These are phyloP conservation scores for Aspergillus ustus DNA, from an alignment of 2,329 filamentous ascomycete genomes.

Conservation along the genomic window DNA sequence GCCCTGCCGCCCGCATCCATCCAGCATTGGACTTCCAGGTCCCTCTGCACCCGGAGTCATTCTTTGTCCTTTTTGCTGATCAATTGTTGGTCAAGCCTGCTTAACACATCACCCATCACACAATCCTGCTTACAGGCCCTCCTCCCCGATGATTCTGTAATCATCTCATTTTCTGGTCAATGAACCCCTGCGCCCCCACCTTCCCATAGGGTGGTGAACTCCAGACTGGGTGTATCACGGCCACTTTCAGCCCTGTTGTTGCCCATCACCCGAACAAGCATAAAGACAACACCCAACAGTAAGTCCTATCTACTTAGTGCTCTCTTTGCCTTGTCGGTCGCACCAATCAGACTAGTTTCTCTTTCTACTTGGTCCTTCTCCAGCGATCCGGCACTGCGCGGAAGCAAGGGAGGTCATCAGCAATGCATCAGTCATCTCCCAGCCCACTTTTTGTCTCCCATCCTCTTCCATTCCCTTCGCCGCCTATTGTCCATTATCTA, in stretches of 20 bases:
- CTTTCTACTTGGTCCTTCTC: slow-evolving; percentile 5
- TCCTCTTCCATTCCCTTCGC: slow-evolving; percentile 9
- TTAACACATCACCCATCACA: neutral
- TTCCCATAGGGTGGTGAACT: neutral
- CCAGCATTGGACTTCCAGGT: neutral
- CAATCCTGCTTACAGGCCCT: neutral
- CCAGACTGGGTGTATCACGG: neutral
- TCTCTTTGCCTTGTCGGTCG: slow-evolving; percentile 6
- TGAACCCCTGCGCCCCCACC: slow-evolving; percentile 6
- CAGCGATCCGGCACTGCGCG: slow-evolving; percentile 25
- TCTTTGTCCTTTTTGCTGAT: slow-evolving; percentile 1
- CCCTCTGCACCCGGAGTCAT: slow-evolving; percentile 2
- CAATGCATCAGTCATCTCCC: slow-evolving; percentile 29
- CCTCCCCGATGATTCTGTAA: slow-evolving; percentile 3
- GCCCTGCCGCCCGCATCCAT: slow-evolving; percentile 13
- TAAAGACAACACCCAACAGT: slow-evolving; percentile 14
- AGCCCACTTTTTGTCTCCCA: slow-evolving; percentile 7
- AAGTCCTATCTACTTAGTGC: slow-evolving; percentile 8
- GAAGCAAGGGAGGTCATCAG: slow-evolving; percentile 27
- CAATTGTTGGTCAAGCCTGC: slow-evolving; percentile 1
- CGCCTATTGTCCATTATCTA: slow-evolving; percentile 25
- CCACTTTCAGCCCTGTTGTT: slow-evolving; percentile 16
- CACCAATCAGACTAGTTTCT: slow-evolving; percentile 7
- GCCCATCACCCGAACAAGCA: slow-evolving; percentile 11
- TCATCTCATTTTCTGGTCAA: neutral